These are phyloP conservation scores for Podospora comata DNA, from an alignment of 495 filamentous ascomycete genomes.

Conservation along the genomic window DNA sequence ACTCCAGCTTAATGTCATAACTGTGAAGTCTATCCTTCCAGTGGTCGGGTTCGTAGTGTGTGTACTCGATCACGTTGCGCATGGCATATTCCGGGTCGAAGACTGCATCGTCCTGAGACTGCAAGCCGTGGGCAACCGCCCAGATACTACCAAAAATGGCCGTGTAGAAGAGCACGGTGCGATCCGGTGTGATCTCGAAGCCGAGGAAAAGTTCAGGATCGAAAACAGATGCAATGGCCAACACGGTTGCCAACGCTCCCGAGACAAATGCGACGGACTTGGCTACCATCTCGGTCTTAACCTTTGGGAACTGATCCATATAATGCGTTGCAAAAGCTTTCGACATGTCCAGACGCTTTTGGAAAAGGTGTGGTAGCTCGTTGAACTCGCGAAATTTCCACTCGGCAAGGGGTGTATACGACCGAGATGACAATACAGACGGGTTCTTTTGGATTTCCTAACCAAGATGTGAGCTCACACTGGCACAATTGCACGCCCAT, in stretches of 20 bases:
- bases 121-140: conserved; percentile 71
- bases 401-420: conserved; percentile 89
- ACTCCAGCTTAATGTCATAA: conserved; percentile 78
- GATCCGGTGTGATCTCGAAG: conserved; percentile 82
- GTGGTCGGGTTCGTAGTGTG: conserved; percentile 80
- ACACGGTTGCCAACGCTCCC: conserved; percentile 78
- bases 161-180: conserved; percentile 81
- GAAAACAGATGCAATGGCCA: conserved; percentile 73
- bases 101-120: conserved; percentile 83
- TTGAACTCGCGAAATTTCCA: conserved; percentile 99
- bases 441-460: conserved; percentile 92
- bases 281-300: conserved; percentile 79
- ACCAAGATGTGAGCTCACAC: conserved; percentile 15
- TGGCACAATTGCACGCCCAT: not conserved
- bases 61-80: conserved; percentile 82
- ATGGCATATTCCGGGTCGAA: conserved; percentile 90
- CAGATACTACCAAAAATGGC: conserved; percentile 69
- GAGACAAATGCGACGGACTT: conserved; percentile 82
- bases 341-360: conserved; percentile 87
- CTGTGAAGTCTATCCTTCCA: conserved; percentile 89
- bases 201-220: conserved; percentile 87
- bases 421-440: conserved; percentile 68
- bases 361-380: conserved; percentile 87
- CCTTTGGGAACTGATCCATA: conserved; percentile 93
- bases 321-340: conserved; percentile 90